These are phyloP conservation scores for Globisporangium iwayamae DNA, from an alignment of 352 stramenopile genomes.

Conservation along the genomic window DNA sequence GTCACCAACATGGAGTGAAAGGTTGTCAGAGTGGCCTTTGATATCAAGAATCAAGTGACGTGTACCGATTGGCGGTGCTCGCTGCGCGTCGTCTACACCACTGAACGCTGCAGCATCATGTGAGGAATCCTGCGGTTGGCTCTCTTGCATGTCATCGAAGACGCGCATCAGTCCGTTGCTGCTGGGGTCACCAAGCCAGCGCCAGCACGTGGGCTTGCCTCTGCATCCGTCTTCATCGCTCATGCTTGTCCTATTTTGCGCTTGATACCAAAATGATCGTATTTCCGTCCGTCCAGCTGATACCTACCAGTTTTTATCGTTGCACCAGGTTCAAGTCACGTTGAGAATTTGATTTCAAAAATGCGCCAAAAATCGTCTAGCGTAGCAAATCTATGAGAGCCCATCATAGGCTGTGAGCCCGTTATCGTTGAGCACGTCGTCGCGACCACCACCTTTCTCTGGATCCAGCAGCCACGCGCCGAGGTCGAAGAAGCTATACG, in stretches of 20 bases:
- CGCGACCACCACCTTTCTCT: slow-evolving; percentile 76
- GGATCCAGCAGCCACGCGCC: slow-evolving; percentile 89
- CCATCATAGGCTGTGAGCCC: slow-evolving; percentile 91
- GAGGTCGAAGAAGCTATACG: slow-evolving; percentile 90
- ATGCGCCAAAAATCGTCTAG: neutral
- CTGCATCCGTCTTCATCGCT: neutral
- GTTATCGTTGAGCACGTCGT: slow-evolving; percentile 90
- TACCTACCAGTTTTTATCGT: too few species aligned
- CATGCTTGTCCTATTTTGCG: neutral
- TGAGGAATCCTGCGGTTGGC: neutral
- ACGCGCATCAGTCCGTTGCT: slow-evolving; percentile 32
- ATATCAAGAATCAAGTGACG: neutral
- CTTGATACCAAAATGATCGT: neutral
- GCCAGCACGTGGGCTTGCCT: slow-evolving; percentile 10
- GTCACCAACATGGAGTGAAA: neutral
- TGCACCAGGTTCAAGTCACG: too few species aligned
- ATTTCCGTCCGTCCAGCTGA: neutral
- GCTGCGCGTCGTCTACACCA: neutral
- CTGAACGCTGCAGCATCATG: neutral
- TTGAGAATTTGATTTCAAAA: neutral
- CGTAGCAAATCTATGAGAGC: slow-evolving; percentile 24
- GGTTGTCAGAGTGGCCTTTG: neutral
- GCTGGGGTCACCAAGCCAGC: slow-evolving; percentile 18
- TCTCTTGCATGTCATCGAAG: slow-evolving; percentile 22
- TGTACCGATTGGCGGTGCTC: neutral